Evolutionary conservation across 192 early-diverging fungal species (phyloP).

Genomic region (Backusella mclennaniae): DNA sequence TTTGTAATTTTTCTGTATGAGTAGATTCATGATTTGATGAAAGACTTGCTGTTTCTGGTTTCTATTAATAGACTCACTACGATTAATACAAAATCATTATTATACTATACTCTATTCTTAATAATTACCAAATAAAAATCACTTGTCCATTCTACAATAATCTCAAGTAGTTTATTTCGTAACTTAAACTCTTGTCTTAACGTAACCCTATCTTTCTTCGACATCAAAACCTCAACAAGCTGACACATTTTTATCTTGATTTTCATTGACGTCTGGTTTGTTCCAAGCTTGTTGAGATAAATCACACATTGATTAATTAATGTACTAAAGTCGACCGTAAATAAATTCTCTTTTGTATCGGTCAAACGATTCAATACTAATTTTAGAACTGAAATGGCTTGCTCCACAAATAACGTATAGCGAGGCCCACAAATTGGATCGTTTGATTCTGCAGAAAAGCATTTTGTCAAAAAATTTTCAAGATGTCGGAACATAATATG

Average conservation of each 20-base stretch:
- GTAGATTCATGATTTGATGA: slow-evolving; percentile 8
- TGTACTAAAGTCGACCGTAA: slow-evolving; percentile 51
- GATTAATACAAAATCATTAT: not conserved
- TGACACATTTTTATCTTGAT: slow-evolving; percentile 62
- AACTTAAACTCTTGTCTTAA: slow-evolving; percentile 54
- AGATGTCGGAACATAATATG: slow-evolving; percentile 56
- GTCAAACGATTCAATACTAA: slow-evolving; percentile 48
- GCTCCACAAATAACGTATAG: slow-evolving; percentile 57
- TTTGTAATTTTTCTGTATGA: slow-evolving; percentile 57
- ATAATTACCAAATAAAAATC: slow-evolving; percentile 43
- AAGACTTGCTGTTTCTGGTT: slow-evolving; percentile 18
- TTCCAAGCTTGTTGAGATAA: slow-evolving; percentile 53
- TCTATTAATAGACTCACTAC: not conserved
- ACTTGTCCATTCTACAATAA: slow-evolving; percentile 56
- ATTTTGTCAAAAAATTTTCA: slow-evolving; percentile 53
- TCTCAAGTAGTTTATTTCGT: slow-evolving; percentile 52
- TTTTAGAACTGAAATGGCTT: slow-evolving; percentile 53
- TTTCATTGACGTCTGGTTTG: slow-evolving; percentile 30
- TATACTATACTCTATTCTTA: not conserved
- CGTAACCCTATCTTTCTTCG: slow-evolving; percentile 51
- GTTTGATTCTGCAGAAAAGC: slow-evolving; percentile 35
- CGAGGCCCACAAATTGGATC: slow-evolving; percentile 48
- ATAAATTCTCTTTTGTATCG: slow-evolving; percentile 25
- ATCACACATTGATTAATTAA: slow-evolving; percentile 46
- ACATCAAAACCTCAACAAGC: slow-evolving; percentile 51